Evolutionary conservation across 2,329 filamentous ascomycete genomes (phyloP), one percentile per base, ranked within the genome.

Genomic region (Elsinoe necatrix): DNA sequence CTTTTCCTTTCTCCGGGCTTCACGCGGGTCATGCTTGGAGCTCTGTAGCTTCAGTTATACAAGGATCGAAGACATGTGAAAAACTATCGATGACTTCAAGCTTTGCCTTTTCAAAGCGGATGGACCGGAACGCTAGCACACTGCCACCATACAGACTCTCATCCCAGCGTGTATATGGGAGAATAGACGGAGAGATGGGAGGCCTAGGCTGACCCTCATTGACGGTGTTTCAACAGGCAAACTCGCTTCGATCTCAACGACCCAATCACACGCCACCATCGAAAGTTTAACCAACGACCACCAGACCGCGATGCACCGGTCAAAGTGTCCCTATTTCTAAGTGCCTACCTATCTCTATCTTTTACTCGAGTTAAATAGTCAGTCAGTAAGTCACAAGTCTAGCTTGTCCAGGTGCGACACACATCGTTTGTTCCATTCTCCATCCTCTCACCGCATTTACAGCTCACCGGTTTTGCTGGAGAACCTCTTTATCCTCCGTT

Each of bases 1-100:
- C 54, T 27, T 41, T 56, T 56, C 27, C 54, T 42, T 21, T 56
- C 37, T 31, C 54, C 54, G 16, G 54, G 54, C 54, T 56, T 56
- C 39, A 56, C 54, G 20, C 54, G 54, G 54, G 54, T 56, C 54
- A 56, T 56, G 25, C 29, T 39, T 20, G 8, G 29, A 34, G 9
- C 12, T 37, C 5, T 35, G 29, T 52, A 21, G 6, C 18, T 52
- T 21, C 48, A 39, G 41, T 12, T 37, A n/a, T 37, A 45, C 41
- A 12, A 25, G 12, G 41, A 25, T 27, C 20, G 41, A 21, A 23
- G 41, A 21, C n/a, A n/a, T 43, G 18, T 8, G 18, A 23, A 23
- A 23, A 11, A 23, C 21, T 20, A 43, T 43, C 34, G 18, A 11
- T 16, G 20, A 42, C 37, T 42, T 42, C 20, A 43, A 23, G 21